These are phyloP conservation scores for Hygrocybe coccinea DNA, from an alignment of 768 basidiomycete species.

Conservation along the genomic window DNA sequence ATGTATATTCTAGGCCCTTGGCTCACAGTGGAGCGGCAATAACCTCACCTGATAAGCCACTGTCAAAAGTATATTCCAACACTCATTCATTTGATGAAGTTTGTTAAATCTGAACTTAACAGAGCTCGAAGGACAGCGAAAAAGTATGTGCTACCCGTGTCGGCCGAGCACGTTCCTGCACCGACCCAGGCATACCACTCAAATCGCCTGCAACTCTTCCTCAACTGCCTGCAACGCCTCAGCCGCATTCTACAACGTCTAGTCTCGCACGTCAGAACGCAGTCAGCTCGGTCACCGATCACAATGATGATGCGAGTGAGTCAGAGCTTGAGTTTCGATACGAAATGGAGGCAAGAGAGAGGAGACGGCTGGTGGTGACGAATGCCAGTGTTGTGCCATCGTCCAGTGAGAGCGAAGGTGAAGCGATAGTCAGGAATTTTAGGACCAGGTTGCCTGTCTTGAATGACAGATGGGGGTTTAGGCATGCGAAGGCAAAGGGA, in stretches of 20 bases:
- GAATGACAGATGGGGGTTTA: background rate
- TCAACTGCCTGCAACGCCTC: conserved; percentile 7
- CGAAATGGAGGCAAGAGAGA: conserved; percentile 35
- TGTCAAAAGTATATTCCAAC: conserved; percentile 16
- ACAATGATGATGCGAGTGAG: conserved; percentile 28
- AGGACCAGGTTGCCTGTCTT: conserved; percentile 6
- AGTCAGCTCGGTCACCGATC: conserved; percentile 4
- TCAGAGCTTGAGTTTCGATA: conserved; percentile 43
- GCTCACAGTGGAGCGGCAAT: background rate
- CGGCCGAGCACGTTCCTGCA: conserved; percentile 28
- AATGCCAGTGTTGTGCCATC: conserved; percentile 39
- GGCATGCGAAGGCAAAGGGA: background rate
- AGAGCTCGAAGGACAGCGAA: conserved; percentile 10
- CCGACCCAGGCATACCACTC: conserved; percentile 30
- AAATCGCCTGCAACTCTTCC: background rate
- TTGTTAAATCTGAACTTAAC: background rate
- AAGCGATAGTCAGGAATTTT: conserved; percentile 4
- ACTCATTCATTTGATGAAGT: background rate
- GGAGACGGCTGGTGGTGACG: conserved; percentile 41
- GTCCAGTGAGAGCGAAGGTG: conserved; percentile 38
- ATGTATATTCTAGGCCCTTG: background rate
- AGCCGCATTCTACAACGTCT: conserved; percentile 3
- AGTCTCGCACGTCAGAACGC: background rate
- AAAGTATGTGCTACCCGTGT: background rate
- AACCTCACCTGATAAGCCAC: conserved; percentile 15